These are phyloP conservation scores for Vanilla planifolia DNA, from an alignment of 106 monocot species.

Conservation along the genomic window DNA sequence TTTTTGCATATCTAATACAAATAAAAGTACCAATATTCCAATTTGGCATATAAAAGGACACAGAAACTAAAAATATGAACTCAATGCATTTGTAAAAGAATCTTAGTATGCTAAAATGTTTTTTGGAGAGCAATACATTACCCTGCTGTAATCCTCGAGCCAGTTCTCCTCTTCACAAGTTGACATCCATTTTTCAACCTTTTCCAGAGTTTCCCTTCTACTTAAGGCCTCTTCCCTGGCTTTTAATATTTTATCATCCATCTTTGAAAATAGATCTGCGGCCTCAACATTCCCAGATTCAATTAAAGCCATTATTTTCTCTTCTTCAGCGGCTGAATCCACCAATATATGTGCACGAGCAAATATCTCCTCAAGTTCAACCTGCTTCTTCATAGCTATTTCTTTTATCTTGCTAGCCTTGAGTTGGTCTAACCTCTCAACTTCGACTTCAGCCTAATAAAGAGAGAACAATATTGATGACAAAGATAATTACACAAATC, in stretches of 20 bases:
- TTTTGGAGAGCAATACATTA: constrained; percentile 12
- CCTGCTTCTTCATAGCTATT: constrained; percentile 60
- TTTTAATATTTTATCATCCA: constrained; percentile 42
- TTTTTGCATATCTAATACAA: too few relatives aligned
- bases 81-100: too few relatives aligned
- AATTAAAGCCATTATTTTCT: constrained; percentile 45
- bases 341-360: constrained; percentile 37
- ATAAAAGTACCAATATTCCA: not conserved
- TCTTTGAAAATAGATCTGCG: constrained; percentile 34
- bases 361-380: constrained; percentile 50
- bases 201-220: constrained; percentile 64
- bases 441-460: constrained; percentile 48
- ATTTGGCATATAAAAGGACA: not conserved
- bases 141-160: constrained; percentile 73
- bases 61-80: not conserved
- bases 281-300: constrained; percentile 56
- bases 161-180: constrained; percentile 62
- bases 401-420: constrained; percentile 80
- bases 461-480: not conserved
- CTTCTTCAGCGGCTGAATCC: constrained; percentile 25
- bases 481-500: not conserved
- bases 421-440: constrained; percentile 50
- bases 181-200: constrained; percentile 58
- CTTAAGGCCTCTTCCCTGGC: constrained; percentile 68
- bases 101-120: too few relatives aligned